A percentile compares a stretch with the other conserved stretches of the same genome.
Evolutionary conservation across 2,329 filamentous ascomycete species (phyloP).

Genomic region (Neofusicoccum cordaticola): DNA sequence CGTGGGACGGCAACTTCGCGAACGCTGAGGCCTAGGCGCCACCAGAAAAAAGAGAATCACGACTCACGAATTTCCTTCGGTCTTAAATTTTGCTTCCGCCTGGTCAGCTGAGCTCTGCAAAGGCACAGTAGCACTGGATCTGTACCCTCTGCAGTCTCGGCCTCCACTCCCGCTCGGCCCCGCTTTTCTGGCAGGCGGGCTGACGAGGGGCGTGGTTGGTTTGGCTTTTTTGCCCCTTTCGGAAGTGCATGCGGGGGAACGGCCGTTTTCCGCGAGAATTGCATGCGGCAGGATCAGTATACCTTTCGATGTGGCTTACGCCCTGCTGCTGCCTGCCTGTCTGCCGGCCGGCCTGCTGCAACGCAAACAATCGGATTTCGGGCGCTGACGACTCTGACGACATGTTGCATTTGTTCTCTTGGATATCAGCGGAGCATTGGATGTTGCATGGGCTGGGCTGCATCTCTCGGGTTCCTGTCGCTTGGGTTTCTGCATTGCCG

Average conservation of each 20-base stretch:
- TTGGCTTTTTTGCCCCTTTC: not conserved
- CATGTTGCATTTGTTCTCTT: not conserved
- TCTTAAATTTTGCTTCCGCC: not conserved
- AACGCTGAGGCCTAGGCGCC: not conserved
- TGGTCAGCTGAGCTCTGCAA: not conserved
- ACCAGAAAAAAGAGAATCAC: not conserved
- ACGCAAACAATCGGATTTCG: not conserved
- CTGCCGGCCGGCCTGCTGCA: not conserved
- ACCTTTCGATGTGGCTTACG: too few species aligned
- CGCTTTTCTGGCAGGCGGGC: not conserved
- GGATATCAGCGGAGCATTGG: not conserved
- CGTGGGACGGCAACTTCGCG: slow-evolving; percentile 2
- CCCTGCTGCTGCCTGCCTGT: not conserved
- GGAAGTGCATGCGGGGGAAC: not conserved
- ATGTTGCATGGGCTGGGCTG: not conserved
- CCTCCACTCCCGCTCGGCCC: not conserved
- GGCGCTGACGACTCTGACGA: not conserved
- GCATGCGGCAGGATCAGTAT: not conserved
- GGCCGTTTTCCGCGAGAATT: not conserved
- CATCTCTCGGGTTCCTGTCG: not conserved
- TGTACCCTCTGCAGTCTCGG: not conserved
- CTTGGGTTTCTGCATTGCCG: not conserved
- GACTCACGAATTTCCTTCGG: slow-evolving; percentile 2
- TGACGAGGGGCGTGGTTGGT: not conserved
- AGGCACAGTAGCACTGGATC: not conserved